Conservation (phyloP, 169 alveolate species). For the Eimeria maxima region DNA sequence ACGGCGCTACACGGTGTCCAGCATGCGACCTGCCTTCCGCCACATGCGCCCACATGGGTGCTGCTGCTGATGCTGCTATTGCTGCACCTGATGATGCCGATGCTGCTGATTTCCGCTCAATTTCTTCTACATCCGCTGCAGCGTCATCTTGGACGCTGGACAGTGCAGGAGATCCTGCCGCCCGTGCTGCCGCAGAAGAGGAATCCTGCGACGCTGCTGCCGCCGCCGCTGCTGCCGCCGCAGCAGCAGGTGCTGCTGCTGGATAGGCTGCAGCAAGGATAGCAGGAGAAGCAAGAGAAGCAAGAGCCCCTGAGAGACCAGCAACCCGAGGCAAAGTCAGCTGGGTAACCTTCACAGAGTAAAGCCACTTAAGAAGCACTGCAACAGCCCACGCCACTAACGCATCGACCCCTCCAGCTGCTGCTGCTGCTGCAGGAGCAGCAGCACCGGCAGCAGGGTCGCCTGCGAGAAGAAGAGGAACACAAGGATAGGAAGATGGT, state of each 20-base stretch:
- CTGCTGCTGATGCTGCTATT: slow-evolving; percentile 42
- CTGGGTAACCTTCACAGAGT: slow-evolving; percentile 55
- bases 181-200: slow-evolving; percentile 24
- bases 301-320: slow-evolving; percentile 17
- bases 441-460: not conserved
- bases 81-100: slow-evolving; percentile 12
- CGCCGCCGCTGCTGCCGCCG: slow-evolving; percentile 50
- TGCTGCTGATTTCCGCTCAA: not conserved
- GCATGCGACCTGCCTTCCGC: slow-evolving; percentile 48
- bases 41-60: slow-evolving; percentile 33
- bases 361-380: slow-evolving; percentile 67
- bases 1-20: slow-evolving; percentile 1
- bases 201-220: not conserved
- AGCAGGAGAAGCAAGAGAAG: slow-evolving; percentile 46
- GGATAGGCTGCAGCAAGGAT: slow-evolving; percentile 2
- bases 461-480: not conserved
- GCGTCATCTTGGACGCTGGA: not conserved
- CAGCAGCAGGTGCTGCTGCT: not conserved
- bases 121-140: slow-evolving; percentile 18
- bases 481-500: not conserved
- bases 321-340: slow-evolving; percentile 45
- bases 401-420: slow-evolving; percentile 37
- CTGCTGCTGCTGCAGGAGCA: not conserved
- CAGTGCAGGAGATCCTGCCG: slow-evolving; percentile 14
- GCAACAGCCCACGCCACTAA: slow-evolving; percentile 80